Percentiles rank a stretch among this genome's conserved stretches.
These are phyloP conservation scores for Carex arenaria DNA, from an alignment of 202 grass and related monocot species.

Conservation along the genomic window DNA sequence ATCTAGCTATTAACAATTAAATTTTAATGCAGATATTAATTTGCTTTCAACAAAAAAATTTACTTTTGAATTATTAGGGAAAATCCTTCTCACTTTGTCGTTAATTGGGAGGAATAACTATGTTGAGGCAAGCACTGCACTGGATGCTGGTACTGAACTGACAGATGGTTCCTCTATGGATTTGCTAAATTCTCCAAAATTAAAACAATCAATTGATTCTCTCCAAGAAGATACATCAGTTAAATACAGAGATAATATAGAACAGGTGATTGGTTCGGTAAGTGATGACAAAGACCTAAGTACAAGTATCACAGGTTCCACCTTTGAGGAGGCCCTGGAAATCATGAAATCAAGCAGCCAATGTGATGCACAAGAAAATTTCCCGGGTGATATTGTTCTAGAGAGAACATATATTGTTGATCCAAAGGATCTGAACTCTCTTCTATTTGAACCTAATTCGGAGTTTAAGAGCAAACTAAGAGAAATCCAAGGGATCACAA, in stretches of 20 bases:
- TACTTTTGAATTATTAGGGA: conserved; percentile 37
- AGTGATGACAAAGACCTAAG: conserved; percentile 11
- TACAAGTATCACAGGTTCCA: conserved; percentile 25
- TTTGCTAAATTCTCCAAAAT: background rate
- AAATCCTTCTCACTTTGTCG: conserved; percentile 69
- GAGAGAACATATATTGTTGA: conserved; percentile 54
- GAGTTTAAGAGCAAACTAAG: conserved; percentile 51
- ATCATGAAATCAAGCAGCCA: conserved; percentile 48
- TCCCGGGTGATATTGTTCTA: conserved; percentile 41
- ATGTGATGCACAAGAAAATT: conserved; percentile 47
- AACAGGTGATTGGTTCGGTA: conserved; percentile 5
- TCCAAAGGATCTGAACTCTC: conserved; percentile 61
- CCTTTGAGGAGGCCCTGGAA: conserved; percentile 68
- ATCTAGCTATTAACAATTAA: conserved; percentile 2
- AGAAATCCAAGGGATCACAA: conserved; percentile 37
- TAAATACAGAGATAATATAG: background rate
- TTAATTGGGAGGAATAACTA: conserved; percentile 37
- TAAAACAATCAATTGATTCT: background rate
- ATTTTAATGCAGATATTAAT: background rate
- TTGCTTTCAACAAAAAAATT: background rate
- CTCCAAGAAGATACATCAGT: background rate
- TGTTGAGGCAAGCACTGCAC: background rate
- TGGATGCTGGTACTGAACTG: background rate
- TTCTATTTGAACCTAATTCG: conserved; percentile 58
- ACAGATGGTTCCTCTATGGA: background rate